Conservation (phyloP, 1,284 basidiomycete species). For the Ganoderma leucocontextum region DNA sequence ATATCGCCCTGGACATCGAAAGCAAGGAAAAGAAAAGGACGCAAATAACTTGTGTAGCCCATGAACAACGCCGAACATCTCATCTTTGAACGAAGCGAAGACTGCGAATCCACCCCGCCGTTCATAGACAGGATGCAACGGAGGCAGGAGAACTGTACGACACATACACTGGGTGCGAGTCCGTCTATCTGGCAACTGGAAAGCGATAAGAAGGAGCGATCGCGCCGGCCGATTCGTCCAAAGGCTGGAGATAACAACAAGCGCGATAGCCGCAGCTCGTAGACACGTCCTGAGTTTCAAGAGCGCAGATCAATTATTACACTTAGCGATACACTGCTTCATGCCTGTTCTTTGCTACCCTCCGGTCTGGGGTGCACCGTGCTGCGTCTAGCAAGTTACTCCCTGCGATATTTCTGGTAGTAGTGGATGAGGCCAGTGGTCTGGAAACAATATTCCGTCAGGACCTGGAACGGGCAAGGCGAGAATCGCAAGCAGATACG, state of each 20-base stretch:
- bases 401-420: conserved; percentile 88
- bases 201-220: neutral
- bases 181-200: neutral
- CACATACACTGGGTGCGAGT: neutral
- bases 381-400: conserved; percentile 52
- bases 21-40: neutral
- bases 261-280: neutral
- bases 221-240: neutral
- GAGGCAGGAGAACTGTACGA: neutral
- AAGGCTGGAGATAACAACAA: neutral
- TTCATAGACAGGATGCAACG: neutral
- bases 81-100: neutral
- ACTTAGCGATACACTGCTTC: conserved; percentile 34
- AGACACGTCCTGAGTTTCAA: conserved; percentile 9
- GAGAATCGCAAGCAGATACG: conserved; percentile 43
- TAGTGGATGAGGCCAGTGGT: conserved; percentile 95
- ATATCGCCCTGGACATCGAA: conserved; percentile 7
- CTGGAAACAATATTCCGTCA: conserved; percentile 46
- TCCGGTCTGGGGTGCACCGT: neutral
- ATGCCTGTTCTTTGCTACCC: conserved; percentile 15
- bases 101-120: neutral
- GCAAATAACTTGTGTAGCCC: no score
- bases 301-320: conserved; percentile 32
- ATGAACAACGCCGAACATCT: neutral
- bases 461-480: conserved; percentile 15